phyloP scores from a whole-genome alignment of 805 yeast genomes.

The Pichia eremophila region DNA sequence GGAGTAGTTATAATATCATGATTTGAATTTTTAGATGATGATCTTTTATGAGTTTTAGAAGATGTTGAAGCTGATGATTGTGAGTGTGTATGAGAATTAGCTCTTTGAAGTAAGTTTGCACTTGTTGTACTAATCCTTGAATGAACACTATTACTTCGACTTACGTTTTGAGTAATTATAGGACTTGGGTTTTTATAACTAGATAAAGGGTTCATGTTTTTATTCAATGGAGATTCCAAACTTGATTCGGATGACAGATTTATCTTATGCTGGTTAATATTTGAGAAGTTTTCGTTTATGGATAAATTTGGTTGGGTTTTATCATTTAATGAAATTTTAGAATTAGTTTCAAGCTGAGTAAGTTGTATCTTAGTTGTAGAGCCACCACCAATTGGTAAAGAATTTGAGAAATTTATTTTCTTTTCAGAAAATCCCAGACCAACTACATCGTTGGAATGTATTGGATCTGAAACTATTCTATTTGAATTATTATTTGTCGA shows the following conservation, averaged over 20 bases:
- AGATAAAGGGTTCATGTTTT: neutral
- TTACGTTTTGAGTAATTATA: neutral
- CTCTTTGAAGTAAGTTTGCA: neutral
- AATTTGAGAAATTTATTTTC: conserved; percentile 1
- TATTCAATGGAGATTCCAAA: neutral
- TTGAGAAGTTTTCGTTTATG: neutral
- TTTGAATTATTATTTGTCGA: neutral
- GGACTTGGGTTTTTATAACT: neutral
- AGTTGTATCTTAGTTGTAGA: too few relatives aligned
- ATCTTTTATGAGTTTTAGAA: conserved; percentile 35
- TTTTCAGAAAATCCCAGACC: neutral
- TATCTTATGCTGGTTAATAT: neutral
- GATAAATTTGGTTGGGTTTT: neutral
- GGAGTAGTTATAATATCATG: conserved; percentile 21
- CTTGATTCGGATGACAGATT: conserved; percentile 2
- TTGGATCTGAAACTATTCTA: conserved; percentile 5
- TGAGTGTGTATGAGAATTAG: neutral
- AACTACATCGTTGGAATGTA: neutral
- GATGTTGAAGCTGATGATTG: conserved; percentile 29
- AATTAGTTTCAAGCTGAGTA: too few relatives aligned
- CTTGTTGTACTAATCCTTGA: conserved; percentile 2
- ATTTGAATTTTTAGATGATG: conserved; percentile 22
- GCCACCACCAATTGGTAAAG: conserved; percentile 2
- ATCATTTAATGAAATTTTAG: neutral
- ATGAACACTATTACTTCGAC: conserved; percentile 5